These are phyloP conservation scores for Zanthoxylum bungeanum DNA, from an alignment of 345 rosid genomes.

Conservation along the genomic window DNA sequence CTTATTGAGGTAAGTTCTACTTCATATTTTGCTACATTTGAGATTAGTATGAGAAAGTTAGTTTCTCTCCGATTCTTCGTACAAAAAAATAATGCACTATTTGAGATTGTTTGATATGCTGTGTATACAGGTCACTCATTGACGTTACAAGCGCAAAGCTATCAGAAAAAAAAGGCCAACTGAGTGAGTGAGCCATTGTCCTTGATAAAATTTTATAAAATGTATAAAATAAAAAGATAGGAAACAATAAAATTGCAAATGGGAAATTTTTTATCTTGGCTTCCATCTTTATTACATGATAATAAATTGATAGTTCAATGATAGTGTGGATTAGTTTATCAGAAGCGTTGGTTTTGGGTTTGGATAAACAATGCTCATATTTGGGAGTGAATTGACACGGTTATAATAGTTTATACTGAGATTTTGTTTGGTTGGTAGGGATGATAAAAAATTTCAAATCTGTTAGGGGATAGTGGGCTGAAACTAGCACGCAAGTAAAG, in stretches of 20 bases:
- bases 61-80: background rate
- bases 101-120: background rate
- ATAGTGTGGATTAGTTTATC: background rate
- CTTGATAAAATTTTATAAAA: background rate
- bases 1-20: constrained; percentile 71
- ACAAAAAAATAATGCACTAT: background rate
- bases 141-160: constrained; percentile 90
- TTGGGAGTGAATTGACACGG: background rate
- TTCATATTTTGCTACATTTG: background rate
- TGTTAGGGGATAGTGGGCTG: too few relatives aligned
- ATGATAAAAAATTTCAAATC: too few relatives aligned
- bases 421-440: too few relatives aligned
- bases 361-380: background rate
- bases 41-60: background rate
- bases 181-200: constrained; percentile 34
- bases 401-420: too few relatives aligned
- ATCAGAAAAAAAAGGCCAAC: constrained; percentile 75
- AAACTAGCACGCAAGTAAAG: too few relatives aligned
- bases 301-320: background rate
- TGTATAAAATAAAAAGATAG: background rate
- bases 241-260: background rate
- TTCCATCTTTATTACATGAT: too few relatives aligned
- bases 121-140: constrained; percentile 76
- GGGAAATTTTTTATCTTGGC: background rate
- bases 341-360: too few relatives aligned